A percentile compares a stretch with the other conserved stretches of the same genome.
Evolutionary conservation across 257 asterid species (phyloP).

Genomic region (Plantago elongata): DNA sequence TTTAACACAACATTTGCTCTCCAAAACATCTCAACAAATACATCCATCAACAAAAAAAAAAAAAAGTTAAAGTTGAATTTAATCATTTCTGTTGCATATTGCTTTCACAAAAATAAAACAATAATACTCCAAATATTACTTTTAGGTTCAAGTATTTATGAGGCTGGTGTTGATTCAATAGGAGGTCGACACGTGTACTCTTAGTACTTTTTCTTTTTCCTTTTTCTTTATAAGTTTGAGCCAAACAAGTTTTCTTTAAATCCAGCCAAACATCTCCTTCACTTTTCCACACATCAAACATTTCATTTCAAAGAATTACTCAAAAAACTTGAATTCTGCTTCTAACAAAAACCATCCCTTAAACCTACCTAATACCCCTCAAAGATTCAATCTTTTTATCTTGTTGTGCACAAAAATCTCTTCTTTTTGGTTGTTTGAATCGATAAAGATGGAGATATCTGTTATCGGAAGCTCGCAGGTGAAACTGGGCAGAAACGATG

Average conservation of each 20-base stretch:
- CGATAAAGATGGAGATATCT: constrained; percentile 52
- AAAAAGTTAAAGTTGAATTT: too few relatives aligned
- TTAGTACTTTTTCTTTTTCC: neutral
- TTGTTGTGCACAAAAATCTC: neutral
- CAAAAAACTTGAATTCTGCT: neutral
- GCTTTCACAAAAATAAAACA: too few relatives aligned
- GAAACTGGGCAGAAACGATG: constrained; percentile 37
- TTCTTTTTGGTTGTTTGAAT: neutral
- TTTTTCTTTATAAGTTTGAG: neutral
- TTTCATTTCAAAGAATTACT: neutral
- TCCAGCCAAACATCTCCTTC: neutral
- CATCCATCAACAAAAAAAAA: too few relatives aligned
- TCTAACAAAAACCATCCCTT: neutral
- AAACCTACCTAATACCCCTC: neutral
- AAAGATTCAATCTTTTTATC: constrained; percentile 11
- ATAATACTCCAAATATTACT: too few relatives aligned
- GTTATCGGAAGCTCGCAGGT: constrained; percentile 64
- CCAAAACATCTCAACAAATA: too few relatives aligned
- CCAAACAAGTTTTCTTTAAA: neutral
- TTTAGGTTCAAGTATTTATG: constrained; percentile 8
- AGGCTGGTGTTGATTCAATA: constrained; percentile 25
- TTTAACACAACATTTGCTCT: too few relatives aligned
- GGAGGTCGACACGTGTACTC: constrained; percentile 27
- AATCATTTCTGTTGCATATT: too few relatives aligned
- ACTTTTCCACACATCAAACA: constrained; percentile 4